phyloP scores from a whole-genome alignment of 495 filamentous ascomycete species.

The Neurospora terricola region DNA sequence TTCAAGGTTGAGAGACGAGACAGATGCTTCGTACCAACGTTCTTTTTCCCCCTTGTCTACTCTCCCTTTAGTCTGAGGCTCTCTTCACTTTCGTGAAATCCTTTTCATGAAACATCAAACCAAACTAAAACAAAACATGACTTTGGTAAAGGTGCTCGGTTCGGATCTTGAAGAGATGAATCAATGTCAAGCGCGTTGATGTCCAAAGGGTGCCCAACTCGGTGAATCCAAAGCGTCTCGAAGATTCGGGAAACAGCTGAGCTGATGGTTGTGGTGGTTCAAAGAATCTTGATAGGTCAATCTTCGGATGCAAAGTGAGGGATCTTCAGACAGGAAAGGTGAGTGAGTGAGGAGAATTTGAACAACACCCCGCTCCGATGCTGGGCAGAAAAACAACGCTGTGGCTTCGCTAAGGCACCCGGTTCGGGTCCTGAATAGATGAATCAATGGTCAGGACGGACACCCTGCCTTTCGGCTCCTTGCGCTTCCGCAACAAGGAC shows the following conservation, averaged over 20 bases:
- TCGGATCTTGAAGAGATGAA: neutral
- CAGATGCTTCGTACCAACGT: conserved; percentile 33
- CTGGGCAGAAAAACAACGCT: too few relatives aligned
- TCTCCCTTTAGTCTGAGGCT: too few relatives aligned
- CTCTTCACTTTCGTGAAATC: too few relatives aligned
- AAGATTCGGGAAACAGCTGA: neutral
- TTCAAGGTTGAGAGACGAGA: conserved; percentile 22
- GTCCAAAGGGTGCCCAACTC: neutral
- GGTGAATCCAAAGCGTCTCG: neutral
- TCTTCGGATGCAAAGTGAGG: neutral
- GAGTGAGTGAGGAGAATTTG: neutral
- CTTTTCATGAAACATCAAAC: too few relatives aligned
- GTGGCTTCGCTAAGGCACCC: too few relatives aligned
- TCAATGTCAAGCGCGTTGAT: neutral
- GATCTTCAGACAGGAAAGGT: neutral
- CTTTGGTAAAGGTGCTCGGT: too few relatives aligned
- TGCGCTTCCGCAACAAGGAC: too few relatives aligned
- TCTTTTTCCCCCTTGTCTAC: too few relatives aligned
- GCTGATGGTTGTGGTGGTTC: neutral
- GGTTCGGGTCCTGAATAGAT: too few relatives aligned
- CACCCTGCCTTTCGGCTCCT: too few relatives aligned
- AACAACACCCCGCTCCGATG: neutral
- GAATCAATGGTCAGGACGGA: too few relatives aligned
- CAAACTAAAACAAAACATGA: too few relatives aligned
- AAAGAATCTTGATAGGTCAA: neutral